Evolutionary conservation across 164 flowering plant genomes (phyloP).

Genomic region (Hamamelis virginiana): DNA sequence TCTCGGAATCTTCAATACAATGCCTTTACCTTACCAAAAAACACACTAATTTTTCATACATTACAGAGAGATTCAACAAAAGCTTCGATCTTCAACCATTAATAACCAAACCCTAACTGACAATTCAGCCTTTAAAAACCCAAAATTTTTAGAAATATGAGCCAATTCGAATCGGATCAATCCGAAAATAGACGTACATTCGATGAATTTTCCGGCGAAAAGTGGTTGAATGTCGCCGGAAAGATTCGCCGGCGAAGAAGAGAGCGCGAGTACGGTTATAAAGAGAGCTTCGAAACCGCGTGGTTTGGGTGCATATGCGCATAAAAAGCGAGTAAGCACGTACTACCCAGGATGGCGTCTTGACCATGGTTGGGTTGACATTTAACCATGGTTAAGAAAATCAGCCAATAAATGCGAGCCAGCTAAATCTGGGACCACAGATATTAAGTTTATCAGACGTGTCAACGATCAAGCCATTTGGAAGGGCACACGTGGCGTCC

Average conservation of each 20-base stretch:
- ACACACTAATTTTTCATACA: conserved; percentile 3
- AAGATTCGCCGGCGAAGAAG: neutral
- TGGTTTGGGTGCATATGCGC: neutral
- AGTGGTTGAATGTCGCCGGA: neutral
- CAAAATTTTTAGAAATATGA: neutral
- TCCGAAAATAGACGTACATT: neutral
- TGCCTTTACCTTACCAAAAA: neutral
- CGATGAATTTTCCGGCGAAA: neutral
- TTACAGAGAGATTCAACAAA: neutral
- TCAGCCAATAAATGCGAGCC: conserved; percentile 32
- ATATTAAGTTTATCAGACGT: conserved; percentile 5
- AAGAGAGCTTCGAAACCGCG: neutral
- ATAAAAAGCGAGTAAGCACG: neutral
- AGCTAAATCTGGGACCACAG: conserved; percentile 20
- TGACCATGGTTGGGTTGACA: conserved; percentile 12
- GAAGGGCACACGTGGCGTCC: conserved; percentile 1
- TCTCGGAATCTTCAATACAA: neutral
- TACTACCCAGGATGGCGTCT: neutral
- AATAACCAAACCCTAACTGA: neutral
- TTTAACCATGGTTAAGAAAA: neutral
- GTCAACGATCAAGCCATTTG: conserved; percentile 5
- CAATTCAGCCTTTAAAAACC: neutral
- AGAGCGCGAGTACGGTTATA: neutral
- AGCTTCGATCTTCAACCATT: neutral
- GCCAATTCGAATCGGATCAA: neutral